phyloP scores from a whole-genome alignment of 768 basidiomycete genomes.

The Leucosporidium creatinivorum region DNA sequence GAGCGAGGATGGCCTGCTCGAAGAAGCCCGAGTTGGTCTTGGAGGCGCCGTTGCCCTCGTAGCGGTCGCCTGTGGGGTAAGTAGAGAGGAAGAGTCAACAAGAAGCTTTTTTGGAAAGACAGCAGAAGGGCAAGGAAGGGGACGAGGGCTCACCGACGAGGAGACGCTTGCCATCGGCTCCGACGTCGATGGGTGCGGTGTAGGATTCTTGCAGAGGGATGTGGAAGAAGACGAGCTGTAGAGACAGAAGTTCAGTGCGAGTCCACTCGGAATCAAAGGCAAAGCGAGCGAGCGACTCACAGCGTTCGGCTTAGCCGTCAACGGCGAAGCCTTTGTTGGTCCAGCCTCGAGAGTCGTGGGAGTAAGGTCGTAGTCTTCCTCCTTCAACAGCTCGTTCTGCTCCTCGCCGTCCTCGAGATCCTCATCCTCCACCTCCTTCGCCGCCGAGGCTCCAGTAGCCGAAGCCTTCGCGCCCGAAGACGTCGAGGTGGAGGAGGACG shows the following conservation, averaged over 20 bases:
- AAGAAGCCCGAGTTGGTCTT: constrained; percentile 76
- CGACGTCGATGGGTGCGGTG: constrained; percentile 57
- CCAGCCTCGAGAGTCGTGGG: constrained; percentile 8
- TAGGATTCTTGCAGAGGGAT: constrained; percentile 85
- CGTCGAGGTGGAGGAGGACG: neutral
- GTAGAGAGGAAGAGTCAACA: too few species aligned
- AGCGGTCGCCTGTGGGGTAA: constrained; percentile 40
- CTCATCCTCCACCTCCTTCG: neutral
- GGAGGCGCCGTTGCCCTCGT: constrained; percentile 57
- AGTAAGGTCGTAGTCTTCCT: neutral
- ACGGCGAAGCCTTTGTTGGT: constrained; percentile 29
- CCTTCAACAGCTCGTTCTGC: constrained; percentile 1
- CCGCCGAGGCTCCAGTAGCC: neutral
- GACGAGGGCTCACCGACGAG: constrained; percentile 53
- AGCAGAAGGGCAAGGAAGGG: too few species aligned
- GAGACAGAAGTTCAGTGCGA: neutral
- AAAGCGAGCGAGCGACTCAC: neutral
- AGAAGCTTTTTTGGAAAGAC: too few species aligned
- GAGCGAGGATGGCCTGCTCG: constrained; percentile 66
- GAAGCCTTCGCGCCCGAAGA: neutral
- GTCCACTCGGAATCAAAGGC: neutral
- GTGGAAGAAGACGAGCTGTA: constrained; percentile 88
- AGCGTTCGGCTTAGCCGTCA: constrained; percentile 85
- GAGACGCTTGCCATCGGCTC: constrained; percentile 54
- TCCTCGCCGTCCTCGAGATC: neutral